Base-by-base conservation (phyloP, 331 rosid genomes). In the Malus hybrid region DNA sequence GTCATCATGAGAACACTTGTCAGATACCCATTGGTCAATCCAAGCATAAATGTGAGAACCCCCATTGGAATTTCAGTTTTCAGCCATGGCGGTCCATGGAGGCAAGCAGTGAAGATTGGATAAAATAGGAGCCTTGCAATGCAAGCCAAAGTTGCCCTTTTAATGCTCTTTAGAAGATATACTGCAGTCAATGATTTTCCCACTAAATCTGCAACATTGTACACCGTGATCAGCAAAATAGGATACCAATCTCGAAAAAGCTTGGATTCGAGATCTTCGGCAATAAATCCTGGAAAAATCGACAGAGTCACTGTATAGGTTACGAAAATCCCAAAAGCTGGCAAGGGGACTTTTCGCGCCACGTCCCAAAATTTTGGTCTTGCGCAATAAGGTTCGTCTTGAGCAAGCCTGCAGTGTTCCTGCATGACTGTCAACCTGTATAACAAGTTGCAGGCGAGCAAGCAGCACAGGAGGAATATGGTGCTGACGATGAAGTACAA, bases 211-310 rank as follows among this genome's bases (percentile, higher is more conserved):
- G 96, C 96, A 50, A 83, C 31, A 65, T 91, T 94, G 55, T 90
- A 91, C 74, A 83, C 82, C 42, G 97, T 81, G 75, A 91, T 94
- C 59, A 91, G 86, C 82, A 94, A 59, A 76, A 94, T 90, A 27
- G 98, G 98, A 57, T 94, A 94, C 96, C 98, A 94, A 80, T 91
- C 96, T 80, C 68, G 80, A 44, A 93, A 83, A 82, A 84, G 19
- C 76, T 87, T 78, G 61, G 98, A 93, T 55, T 85, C 77, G 2
- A 91, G 77, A 83, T 94, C 85, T 82, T 94, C 97, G 0, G 97
- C 95, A 24, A 94, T 83, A 46, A 86, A 91, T 74, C 97, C 98
- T 5, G 97, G 97, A 67, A 94, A 94, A 20, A 94, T 90, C 4
- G 98, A 94, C 27, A 94, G 83, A 16, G 97, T 94, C 80, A 91